Evolutionary conservation across 2,329 filamentous ascomycete genomes (phyloP), one percentile per base, ranked within the genome.

Genomic region (Didymosphaeria variabile): DNA sequence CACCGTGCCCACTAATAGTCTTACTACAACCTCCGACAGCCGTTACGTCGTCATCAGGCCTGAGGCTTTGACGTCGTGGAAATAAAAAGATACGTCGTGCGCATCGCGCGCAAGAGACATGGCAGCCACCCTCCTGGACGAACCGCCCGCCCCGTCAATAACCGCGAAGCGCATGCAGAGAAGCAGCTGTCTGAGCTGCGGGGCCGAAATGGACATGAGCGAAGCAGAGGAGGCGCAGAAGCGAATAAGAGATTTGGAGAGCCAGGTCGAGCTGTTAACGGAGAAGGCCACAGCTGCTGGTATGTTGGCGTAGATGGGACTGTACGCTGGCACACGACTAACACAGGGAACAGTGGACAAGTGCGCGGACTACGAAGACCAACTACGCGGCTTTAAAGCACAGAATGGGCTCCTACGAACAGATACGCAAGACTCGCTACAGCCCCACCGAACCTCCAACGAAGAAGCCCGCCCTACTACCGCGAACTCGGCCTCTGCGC

Each of bases 301-400:
- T 86, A 78, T 57, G 83, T 76, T 55, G 49, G 44, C 31, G 47
- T 21, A 34, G 26, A 10, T 52, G 47, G 34, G 12, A 38, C 60
- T 65, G 55, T 36, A 52, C n/a, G 59, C 63, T 65, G 29, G 66
- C 55, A 15, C 23, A 40, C 13, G 13, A n/a, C 32, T 29, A 29
- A 60, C 52, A 40, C 56, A 59, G 36, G 65, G 47, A 32, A 55
- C 59, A 86, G 85, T 83, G 52, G 82, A 84, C 67, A 87, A 81
- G 73, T 83, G 88, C 64, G 90, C 91, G 72, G 90, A 93, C 80
- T 93, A 93, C 83, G 91, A 94, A 79, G 91, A 93, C 77, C 90
- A 93, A 75, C 84, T 93, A 44, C 83, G 87, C 47, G 82, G 79
- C 47, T 82, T 93, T 26, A 65, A 68, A 46, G 36, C 60, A 8